phyloP scores from a whole-genome alignment of 495 filamentous ascomycete genomes.

The Talaromyces wortmannii region DNA sequence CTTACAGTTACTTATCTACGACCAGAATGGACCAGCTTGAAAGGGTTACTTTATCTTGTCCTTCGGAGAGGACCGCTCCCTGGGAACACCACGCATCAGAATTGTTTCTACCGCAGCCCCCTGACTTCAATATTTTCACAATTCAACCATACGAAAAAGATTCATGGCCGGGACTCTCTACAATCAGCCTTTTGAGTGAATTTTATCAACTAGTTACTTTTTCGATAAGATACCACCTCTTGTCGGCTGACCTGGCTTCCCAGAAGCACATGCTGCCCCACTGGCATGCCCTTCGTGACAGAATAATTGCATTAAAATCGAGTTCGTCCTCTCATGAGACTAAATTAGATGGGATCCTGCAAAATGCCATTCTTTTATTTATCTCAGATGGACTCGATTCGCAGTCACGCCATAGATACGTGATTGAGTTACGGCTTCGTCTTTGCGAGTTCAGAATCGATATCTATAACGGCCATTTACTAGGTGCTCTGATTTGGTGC shows the following conservation, averaged over 20 bases:
- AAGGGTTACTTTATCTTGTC: background rate
- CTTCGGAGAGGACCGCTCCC: too few species aligned
- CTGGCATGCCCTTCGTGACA: slow-evolving; percentile 1
- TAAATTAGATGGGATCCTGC: background rate
- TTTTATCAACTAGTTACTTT: slow-evolving; percentile 1
- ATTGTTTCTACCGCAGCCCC: background rate
- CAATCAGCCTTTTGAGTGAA: background rate
- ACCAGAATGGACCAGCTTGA: slow-evolving; percentile 8
- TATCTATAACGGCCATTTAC: slow-evolving; percentile 6
- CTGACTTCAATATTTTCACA: slow-evolving; percentile 3
- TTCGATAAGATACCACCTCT: background rate
- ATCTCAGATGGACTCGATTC: background rate
- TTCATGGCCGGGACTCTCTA: background rate
- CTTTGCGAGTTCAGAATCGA: slow-evolving; percentile 5
- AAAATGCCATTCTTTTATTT: background rate
- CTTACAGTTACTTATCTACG: background rate
- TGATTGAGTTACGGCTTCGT: background rate
- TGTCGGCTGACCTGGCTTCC: background rate
- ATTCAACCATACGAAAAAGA: background rate
- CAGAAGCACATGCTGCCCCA: background rate
- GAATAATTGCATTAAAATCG: background rate
- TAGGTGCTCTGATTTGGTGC: slow-evolving; percentile 15
- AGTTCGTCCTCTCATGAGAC: background rate
- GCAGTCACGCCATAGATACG: background rate
- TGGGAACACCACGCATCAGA: too few species aligned